Base-by-base conservation (phyloP, 805 yeast species). In the Sugiyamaella lignohabitans region DNA sequence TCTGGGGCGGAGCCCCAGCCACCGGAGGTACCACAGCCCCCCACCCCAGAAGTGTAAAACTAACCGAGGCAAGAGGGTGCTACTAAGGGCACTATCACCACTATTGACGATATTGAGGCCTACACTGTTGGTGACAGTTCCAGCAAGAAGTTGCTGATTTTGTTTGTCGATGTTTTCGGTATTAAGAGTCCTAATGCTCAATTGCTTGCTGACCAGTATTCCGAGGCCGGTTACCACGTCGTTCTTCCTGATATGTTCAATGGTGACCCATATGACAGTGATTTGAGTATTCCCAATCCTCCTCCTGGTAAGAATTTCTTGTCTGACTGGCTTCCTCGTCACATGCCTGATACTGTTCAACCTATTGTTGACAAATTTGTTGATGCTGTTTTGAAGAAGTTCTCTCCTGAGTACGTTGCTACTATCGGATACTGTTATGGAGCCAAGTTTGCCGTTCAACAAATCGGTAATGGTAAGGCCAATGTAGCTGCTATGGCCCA, bases 371-470 rank as follows among this genome's bases (percentile, higher is more conserved):
- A 72, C 30, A 64, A 63, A 3, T 82, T 75, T 55, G 58, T 82
- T 49, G 56, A 60, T 2, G 59, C 59, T 6, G 63, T 83, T 47
- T 74, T 68, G 49, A 56, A 61, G 23, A 75, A 73, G 47, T 61
- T 64, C 46, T 65, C 65, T n/a, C 76, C 78, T 16, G 62, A 68
- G 45, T 77, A 71, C 53, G 50, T 82, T 19, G 80, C 75, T 38
- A 76, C 78, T 18, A 66, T 83, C 48, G 96, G 96, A 20, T 80
- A 87, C 69, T 87, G 96, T 67, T 87, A 71, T 53, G 96, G 96
- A 61, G 95, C 87, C 36, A 84, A 80, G 64, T 80, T 70, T 55
- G 78, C 76, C 29, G 56, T 84, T 47, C 78, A 74, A 50, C 75
- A 80, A 48, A 62, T 77, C 29, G 62, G 71, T 4, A 71, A 63